A percentile compares a stretch with the other conserved stretches of the same genome.
phyloP scores from a whole-genome alignment of 176 grass and related monocot species.

The Triticum timopheevii region DNA sequence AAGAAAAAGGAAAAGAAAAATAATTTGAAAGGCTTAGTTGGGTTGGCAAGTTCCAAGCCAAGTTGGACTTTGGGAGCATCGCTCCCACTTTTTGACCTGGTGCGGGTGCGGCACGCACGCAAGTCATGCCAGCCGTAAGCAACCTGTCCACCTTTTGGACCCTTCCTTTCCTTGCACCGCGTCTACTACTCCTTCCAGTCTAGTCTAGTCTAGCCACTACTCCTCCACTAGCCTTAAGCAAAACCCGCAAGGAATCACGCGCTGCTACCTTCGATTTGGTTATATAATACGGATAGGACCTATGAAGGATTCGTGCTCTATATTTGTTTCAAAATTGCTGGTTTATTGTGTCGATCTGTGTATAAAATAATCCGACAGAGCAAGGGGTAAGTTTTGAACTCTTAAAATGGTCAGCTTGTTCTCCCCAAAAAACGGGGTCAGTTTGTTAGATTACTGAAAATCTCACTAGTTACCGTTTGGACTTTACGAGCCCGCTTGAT shows the following conservation, averaged over 20 bases:
- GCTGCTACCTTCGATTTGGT: background rate
- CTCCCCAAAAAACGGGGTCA: background rate
- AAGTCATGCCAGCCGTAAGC: slow-evolving; percentile 43
- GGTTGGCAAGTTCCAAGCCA: slow-evolving; percentile 36
- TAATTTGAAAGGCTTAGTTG: slow-evolving; percentile 20
- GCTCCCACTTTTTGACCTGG: slow-evolving; percentile 47
- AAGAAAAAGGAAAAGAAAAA: too few species aligned
- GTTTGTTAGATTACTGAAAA: background rate
- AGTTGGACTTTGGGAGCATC: slow-evolving; percentile 47
- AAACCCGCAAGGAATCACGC: background rate
- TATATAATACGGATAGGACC: background rate
- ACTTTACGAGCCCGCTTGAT: background rate
- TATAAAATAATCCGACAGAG: background rate
- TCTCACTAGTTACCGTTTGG: background rate
- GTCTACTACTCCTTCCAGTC: background rate
- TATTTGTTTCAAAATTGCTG: background rate
- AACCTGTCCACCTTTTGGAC: slow-evolving; percentile 35
- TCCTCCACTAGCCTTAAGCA: background rate
- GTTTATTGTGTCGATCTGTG: background rate
- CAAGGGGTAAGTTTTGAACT: background rate
- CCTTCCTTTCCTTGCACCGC: slow-evolving; percentile 38
- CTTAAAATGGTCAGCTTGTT: background rate
- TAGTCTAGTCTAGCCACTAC: background rate
- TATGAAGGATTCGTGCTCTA: background rate
- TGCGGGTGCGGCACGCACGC: slow-evolving; percentile 1